Percentiles rank a stretch among this genome's conserved stretches.
Evolutionary conservation across 306 rosid genomes (phyloP).

Genomic region (Ochetophila trinervis): DNA sequence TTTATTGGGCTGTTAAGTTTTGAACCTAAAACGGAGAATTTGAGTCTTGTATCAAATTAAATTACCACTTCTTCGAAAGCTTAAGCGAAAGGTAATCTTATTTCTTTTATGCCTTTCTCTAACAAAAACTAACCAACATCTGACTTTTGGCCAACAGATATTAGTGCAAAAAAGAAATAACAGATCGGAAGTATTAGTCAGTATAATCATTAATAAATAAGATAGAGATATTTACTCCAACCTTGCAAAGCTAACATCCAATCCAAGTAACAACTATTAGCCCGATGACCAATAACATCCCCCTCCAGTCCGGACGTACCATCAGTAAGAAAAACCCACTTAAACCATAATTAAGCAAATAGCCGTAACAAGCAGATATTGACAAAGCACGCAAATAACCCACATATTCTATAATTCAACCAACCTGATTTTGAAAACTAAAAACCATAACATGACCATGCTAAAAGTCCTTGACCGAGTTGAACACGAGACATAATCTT

Average conservation of each 20-base stretch:
- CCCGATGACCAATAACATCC: neutral
- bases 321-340: neutral
- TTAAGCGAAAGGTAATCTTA: too few species aligned
- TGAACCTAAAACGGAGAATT: too few species aligned
- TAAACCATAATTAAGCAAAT: neutral
- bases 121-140: too few species aligned
- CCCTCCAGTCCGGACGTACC: neutral
- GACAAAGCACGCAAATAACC: neutral
- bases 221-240: neutral
- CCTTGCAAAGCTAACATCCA: neutral
- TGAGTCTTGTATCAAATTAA: too few species aligned
- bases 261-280: neutral
- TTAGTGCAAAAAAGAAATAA: neutral
- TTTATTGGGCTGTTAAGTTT: too few species aligned
- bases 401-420: neutral
- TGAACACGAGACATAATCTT: neutral
- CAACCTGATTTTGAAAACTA: neutral
- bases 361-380: neutral
- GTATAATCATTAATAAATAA: neutral
- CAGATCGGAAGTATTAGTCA: neutral
- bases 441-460: too few species aligned
- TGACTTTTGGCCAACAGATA: neutral
- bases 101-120: too few species aligned
- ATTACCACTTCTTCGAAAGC: too few species aligned
- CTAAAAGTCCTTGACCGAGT: constrained; percentile 1